Conservation (phyloP, 2,329 filamentous ascomycete genomes). For the Monilinia vaccinii-corymbosi region DNA sequence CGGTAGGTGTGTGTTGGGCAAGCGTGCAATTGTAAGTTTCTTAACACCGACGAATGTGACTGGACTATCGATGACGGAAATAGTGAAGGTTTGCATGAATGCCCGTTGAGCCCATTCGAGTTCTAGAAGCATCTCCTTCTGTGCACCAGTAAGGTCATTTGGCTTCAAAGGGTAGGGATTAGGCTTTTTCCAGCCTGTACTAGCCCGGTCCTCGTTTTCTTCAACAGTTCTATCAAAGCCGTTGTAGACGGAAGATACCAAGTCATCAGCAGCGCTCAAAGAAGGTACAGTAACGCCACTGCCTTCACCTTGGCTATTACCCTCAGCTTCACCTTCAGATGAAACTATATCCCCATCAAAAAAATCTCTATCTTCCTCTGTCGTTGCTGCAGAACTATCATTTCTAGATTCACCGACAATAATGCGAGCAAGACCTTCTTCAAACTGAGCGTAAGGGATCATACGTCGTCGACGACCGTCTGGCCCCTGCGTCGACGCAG, state of each 20-base stretch:
- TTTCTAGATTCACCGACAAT: background rate
- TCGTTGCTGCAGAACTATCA: background rate
- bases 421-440: background rate
- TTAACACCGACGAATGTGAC: conserved; percentile 44
- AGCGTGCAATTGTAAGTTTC: conserved; percentile 52
- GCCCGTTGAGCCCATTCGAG: conserved; percentile 60
- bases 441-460: background rate
- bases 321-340: background rate
- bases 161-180: conserved; percentile 34
- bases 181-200: conserved; percentile 7
- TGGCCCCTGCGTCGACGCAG: background rate
- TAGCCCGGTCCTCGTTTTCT: background rate
- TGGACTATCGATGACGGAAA: conserved; percentile 53
- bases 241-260: background rate
- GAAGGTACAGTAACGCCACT: background rate
- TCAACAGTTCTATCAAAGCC: background rate
- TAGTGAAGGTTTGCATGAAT: conserved; percentile 58
- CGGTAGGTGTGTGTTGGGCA: conserved; percentile 52
- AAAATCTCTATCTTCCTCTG: background rate
- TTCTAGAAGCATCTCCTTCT: conserved; percentile 60
- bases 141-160: conserved; percentile 47
- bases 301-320: background rate
- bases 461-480: background rate
- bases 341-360: background rate
- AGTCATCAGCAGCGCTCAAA: background rate